A percentile compares a stretch with the other conserved stretches of the same genome.
Evolutionary conservation across 345 rosid species (phyloP).

Genomic region (Lumnitzera racemosa): DNA sequence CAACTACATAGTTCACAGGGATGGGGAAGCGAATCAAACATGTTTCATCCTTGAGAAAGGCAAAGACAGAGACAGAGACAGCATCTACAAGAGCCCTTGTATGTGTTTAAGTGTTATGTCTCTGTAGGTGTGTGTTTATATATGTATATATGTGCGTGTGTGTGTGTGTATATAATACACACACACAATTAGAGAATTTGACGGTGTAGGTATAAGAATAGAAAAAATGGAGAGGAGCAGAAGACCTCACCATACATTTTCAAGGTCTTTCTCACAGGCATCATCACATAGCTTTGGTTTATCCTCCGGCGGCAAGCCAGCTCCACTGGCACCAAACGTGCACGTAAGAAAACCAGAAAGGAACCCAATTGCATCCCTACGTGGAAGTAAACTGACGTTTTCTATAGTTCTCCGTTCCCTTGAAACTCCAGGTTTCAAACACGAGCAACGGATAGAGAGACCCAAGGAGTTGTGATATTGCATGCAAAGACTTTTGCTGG

Average conservation of each 20-base stretch:
- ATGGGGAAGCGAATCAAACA: too few relatives aligned
- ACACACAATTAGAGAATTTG: not conserved
- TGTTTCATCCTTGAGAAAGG: too few relatives aligned
- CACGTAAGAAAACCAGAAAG: conserved; percentile 30
- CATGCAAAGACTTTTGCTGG: conserved; percentile 17
- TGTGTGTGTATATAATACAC: too few relatives aligned
- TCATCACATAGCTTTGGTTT: conserved; percentile 74
- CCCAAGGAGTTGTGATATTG: conserved; percentile 11
- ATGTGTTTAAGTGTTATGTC: too few relatives aligned
- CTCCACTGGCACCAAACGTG: conserved; percentile 39
- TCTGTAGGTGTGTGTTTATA: too few relatives aligned
- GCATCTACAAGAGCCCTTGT: too few relatives aligned
- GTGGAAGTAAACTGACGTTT: conserved; percentile 17
- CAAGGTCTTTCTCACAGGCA: conserved; percentile 82
- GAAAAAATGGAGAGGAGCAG: not conserved
- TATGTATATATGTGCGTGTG: too few relatives aligned
- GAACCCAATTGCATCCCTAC: conserved; percentile 57
- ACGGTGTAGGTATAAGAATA: not conserved
- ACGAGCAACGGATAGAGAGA: conserved; percentile 14
- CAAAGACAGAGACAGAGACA: too few relatives aligned
- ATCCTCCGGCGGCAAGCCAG: conserved; percentile 86
- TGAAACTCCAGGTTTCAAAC: conserved; percentile 22
- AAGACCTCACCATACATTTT: conserved; percentile 96
- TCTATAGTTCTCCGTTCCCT: conserved; percentile 16
- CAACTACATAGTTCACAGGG: too few relatives aligned